phyloP scores from a whole-genome alignment of 1,139 yeast species.

The Saccharomyces hybrid region DNA sequence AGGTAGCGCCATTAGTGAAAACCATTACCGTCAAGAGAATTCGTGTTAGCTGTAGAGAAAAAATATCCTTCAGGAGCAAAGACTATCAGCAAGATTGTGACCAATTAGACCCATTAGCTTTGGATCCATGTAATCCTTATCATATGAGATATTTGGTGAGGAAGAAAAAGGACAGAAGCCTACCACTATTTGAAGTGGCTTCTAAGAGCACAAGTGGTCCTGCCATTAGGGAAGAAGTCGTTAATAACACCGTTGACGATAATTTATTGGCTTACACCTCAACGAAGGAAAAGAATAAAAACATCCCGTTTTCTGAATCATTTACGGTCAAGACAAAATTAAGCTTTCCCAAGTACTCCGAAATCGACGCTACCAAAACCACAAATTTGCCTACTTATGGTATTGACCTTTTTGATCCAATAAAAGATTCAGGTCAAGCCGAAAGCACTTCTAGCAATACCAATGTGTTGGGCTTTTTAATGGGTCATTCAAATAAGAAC shows the following conservation, averaged over 20 bases:
- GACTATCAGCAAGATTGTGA: conserved; percentile 49
- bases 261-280: conserved; percentile 54
- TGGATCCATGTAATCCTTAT: conserved; percentile 33
- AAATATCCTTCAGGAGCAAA: conserved; percentile 58
- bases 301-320: conserved; percentile 28
- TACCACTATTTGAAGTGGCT: conserved; percentile 56
- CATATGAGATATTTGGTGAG: conserved; percentile 22
- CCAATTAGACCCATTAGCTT: conserved; percentile 40
- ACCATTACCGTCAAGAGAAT: conserved; percentile 63
- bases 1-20: conserved; percentile 64
- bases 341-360: conserved; percentile 20
- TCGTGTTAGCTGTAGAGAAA: conserved; percentile 63
- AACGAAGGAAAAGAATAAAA: conserved; percentile 4
- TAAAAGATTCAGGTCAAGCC: neutral
- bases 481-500: neutral
- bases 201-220: conserved; percentile 40
- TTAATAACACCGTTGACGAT: conserved; percentile 51
- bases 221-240: conserved; percentile 54
- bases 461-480: conserved; percentile 5
- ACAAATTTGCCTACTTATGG: conserved; percentile 24
- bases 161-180: conserved; percentile 41
- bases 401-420: conserved; percentile 16
- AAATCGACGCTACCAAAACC: conserved; percentile 8
- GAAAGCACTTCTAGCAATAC: neutral
- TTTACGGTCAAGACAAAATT: conserved; percentile 20